Conservation (phyloP, 129 eudicot species). For the Gnaphalium uliginosum region DNA sequence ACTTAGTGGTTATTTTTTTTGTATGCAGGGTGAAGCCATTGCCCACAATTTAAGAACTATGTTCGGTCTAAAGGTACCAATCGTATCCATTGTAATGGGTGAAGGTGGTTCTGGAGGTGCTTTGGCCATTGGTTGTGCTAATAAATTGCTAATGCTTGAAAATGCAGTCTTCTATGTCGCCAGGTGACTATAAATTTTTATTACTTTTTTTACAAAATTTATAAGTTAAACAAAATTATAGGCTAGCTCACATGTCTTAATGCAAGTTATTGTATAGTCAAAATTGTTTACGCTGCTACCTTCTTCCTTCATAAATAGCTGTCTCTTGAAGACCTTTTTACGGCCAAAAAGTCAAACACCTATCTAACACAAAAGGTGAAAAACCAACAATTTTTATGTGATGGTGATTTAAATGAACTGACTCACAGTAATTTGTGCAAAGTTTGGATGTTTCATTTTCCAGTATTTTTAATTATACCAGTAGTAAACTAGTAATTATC, state of each 20-base stretch:
- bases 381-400: background rate
- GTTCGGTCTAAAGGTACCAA: slow-evolving; percentile 90
- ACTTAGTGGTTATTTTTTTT: slow-evolving; percentile 11
- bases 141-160: slow-evolving; percentile 77
- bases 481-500: too few species aligned
- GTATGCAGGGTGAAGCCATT: slow-evolving; percentile 86
- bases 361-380: slow-evolving; percentile 15
- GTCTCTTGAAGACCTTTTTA: slow-evolving; percentile 15
- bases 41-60: slow-evolving; percentile 80
- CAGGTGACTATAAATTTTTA: slow-evolving; percentile 50
- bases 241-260: background rate
- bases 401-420: slow-evolving; percentile 13
- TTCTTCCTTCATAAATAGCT: background rate
- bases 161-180: slow-evolving; percentile 89
- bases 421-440: background rate
- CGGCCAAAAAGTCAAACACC: slow-evolving; percentile 1
- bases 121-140: slow-evolving; percentile 81
- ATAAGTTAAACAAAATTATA: background rate
- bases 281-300: background rate
- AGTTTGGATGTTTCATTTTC: background rate
- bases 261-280: background rate
- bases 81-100: slow-evolving; percentile 78
- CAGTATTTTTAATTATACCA: background rate
- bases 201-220: background rate
- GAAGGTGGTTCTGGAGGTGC: slow-evolving; percentile 98